These are phyloP conservation scores for Cystobasidium slooffiae DNA, from an alignment of 1,284 basidiomycete species.

Conservation along the genomic window DNA sequence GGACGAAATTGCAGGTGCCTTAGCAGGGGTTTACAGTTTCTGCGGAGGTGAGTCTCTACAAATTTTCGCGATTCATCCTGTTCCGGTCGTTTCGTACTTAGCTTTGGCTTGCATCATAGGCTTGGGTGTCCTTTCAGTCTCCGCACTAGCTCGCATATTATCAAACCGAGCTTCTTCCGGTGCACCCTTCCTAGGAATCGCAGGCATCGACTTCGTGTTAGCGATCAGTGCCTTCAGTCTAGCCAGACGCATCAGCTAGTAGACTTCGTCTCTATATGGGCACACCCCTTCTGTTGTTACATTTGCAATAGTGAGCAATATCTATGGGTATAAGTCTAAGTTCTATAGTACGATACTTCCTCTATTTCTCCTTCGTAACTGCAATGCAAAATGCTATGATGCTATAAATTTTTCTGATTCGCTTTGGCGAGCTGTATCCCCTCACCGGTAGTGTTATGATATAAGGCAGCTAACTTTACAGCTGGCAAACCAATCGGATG, in stretches of 20 bases:
- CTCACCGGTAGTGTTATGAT: background rate
- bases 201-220: constrained; percentile 28
- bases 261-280: too few relatives aligned
- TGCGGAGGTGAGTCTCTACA: constrained; percentile 45
- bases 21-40: constrained; percentile 48
- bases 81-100: background rate
- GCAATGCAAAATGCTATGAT: background rate
- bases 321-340: background rate
- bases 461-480: constrained; percentile 17
- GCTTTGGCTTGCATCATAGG: constrained; percentile 5
- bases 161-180: constrained; percentile 37
- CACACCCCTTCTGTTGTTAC: too few relatives aligned
- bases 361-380: background rate
- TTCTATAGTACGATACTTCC: background rate
- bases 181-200: constrained; percentile 47
- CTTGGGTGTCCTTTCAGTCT: constrained; percentile 48
- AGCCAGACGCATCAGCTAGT: too few relatives aligned
- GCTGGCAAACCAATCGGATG: constrained; percentile 45
- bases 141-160: constrained; percentile 41
- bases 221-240: constrained; percentile 41
- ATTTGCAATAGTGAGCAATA: constrained; percentile 1
- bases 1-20: constrained; percentile 46
- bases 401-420: constrained; percentile 6
- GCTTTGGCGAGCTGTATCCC: constrained; percentile 9
- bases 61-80: background rate